Percentiles rank a stretch among this genome's conserved stretches.
phyloP scores from a whole-genome alignment of 2,329 filamentous ascomycete species.

The Paraphoma chrysanthemicola region DNA sequence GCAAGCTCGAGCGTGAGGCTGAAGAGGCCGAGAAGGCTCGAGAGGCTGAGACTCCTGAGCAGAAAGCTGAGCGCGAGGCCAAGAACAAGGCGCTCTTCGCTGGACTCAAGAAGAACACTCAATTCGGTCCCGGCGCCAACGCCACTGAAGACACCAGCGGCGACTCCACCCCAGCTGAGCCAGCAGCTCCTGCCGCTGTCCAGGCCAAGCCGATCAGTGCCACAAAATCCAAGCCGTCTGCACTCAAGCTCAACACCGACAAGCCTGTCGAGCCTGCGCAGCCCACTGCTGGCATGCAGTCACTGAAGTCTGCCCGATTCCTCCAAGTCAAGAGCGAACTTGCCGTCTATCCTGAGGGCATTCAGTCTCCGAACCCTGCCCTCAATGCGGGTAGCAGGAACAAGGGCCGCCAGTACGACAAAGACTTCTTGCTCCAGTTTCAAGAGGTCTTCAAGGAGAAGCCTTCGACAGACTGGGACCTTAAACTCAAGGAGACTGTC shows the following conservation, averaged over 20 bases:
- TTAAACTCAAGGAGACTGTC: conserved; percentile 82
- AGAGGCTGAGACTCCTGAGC: conserved; percentile 49
- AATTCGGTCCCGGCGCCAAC: conserved; percentile 54
- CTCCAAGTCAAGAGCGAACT: conserved; percentile 76
- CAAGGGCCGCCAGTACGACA: conserved; percentile 91
- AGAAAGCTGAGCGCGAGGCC: conserved; percentile 50
- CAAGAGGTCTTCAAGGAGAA: conserved; percentile 96
- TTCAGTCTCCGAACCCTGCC: conserved; percentile 89
- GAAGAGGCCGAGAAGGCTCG: conserved; percentile 56
- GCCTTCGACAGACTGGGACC: conserved; percentile 90
- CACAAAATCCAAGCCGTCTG: conserved; percentile 79
- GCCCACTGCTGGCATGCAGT: conserved; percentile 91
- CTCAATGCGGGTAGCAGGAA: conserved; percentile 85
- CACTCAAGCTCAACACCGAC: conserved; percentile 86
- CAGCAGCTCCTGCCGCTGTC: conserved; percentile 32
- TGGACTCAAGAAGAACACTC: conserved; percentile 56
- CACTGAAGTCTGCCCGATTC: conserved; percentile 89
- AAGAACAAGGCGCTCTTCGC: conserved; percentile 51
- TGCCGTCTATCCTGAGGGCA: conserved; percentile 80
- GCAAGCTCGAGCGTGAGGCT: conserved; percentile 57
- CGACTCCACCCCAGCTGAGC: conserved; percentile 57
- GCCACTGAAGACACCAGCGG: conserved; percentile 30
- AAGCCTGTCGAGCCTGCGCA: conserved; percentile 90
- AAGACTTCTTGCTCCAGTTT: conserved; percentile 94
- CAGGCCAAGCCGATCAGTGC: conserved; percentile 54